These are phyloP conservation scores for Sutorius australiensis DNA, from an alignment of 768 basidiomycete species.

Conservation along the genomic window DNA sequence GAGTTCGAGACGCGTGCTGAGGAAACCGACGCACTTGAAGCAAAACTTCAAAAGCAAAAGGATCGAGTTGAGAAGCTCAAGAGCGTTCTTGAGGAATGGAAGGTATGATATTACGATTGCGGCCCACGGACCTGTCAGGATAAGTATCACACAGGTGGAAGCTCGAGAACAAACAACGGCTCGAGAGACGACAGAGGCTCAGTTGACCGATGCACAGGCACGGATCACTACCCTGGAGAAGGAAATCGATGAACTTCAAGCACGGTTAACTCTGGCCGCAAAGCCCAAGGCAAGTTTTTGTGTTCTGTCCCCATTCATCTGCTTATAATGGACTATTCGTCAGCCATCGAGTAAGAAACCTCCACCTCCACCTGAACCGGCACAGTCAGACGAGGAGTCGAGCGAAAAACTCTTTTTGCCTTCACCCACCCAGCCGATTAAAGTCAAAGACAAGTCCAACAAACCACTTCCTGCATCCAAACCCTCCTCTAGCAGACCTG, in stretches of 20 bases:
- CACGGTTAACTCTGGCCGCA: conserved; percentile 39
- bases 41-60: conserved; percentile 42
- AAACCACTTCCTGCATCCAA: conserved; percentile 15
- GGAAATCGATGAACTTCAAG: conserved; percentile 43
- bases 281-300: conserved; percentile 22
- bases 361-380: conserved; percentile 1
- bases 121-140: background rate
- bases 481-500: conserved; percentile 15
- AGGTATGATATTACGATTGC: conserved; percentile 34
- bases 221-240: conserved; percentile 31
- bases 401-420: conserved; percentile 12
- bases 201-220: conserved; percentile 33
- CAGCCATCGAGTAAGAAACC: conserved; percentile 15
- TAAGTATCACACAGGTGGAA: conserved; percentile 33
- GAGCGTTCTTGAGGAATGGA: conserved; percentile 39
- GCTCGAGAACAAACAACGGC: conserved; percentile 37
- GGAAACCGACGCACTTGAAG: conserved; percentile 30
- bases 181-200: conserved; percentile 32
- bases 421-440: conserved; percentile 8
- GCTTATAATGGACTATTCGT: background rate
- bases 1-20: conserved; percentile 27
- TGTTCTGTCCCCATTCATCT: conserved; percentile 5
- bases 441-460: conserved; percentile 17
- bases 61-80: conserved; percentile 42
- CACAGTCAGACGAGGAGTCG: conserved; percentile 25